Evolutionary conservation across 2,329 filamentous ascomycete genomes (phyloP).

Genomic region (Periconia digitata): DNA sequence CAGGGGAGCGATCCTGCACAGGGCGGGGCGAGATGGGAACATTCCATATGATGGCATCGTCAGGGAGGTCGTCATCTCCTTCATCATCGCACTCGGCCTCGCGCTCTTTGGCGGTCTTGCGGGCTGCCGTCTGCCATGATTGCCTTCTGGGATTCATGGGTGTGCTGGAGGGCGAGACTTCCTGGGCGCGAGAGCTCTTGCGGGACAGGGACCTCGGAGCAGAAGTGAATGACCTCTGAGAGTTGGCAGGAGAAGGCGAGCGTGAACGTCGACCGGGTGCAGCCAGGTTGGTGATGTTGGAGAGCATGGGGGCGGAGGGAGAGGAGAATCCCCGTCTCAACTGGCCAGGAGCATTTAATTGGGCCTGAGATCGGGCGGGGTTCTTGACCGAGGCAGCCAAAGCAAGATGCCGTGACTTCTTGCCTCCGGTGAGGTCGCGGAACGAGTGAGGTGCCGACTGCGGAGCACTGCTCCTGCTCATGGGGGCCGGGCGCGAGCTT

Average conservation of each 20-base stretch:
- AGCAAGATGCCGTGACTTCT: slow-evolving; percentile 43
- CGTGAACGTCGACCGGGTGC: slow-evolving; percentile 36
- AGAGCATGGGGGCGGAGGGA: slow-evolving; percentile 38
- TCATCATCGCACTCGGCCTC: slow-evolving; percentile 80
- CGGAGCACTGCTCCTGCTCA: slow-evolving; percentile 15
- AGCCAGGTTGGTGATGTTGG: slow-evolving; percentile 30
- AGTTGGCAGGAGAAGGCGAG: slow-evolving; percentile 38
- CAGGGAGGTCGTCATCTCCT: slow-evolving; percentile 75
- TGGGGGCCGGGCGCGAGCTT: slow-evolving; percentile 22
- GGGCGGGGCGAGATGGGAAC: slow-evolving; percentile 72
- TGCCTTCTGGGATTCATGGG: slow-evolving; percentile 44
- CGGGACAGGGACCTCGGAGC: slow-evolving; percentile 36
- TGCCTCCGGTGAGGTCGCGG: slow-evolving; percentile 41
- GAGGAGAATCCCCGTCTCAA: slow-evolving; percentile 45
- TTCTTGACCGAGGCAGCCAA: slow-evolving; percentile 44
- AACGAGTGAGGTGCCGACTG: slow-evolving; percentile 30
- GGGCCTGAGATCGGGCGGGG: slow-evolving; percentile 33
- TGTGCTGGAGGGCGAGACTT: slow-evolving; percentile 29
- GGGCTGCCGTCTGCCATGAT: slow-evolving; percentile 65
- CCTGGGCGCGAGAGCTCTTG: slow-evolving; percentile 34
- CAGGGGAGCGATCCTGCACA: slow-evolving; percentile 42
- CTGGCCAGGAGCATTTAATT: slow-evolving; percentile 43
- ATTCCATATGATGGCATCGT: slow-evolving; percentile 78
- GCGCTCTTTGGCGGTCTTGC: slow-evolving; percentile 69
- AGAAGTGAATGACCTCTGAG: slow-evolving; percentile 24